Conservation (phyloP, 225 moss, liverwort and hornwort species). For the Pseudoscleropodium purum region DNA sequence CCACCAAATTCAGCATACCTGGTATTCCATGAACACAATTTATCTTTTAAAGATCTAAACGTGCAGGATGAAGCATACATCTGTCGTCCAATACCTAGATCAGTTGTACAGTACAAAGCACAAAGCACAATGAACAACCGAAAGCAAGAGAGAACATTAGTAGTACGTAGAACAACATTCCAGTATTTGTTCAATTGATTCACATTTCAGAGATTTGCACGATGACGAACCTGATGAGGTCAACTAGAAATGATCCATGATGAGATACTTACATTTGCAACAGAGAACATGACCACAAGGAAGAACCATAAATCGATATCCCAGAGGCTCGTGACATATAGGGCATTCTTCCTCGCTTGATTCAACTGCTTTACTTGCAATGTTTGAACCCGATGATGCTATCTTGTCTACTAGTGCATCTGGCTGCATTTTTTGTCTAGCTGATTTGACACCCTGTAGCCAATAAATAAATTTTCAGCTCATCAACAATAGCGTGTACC, state of each 20-base stretch:
- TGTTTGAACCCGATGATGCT: conserved; percentile 2
- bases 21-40: conserved; percentile 10
- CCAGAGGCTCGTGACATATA: conserved; percentile 73
- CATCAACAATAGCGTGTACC: not conserved
- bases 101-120: not conserved
- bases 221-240: not conserved
- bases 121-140: not conserved
- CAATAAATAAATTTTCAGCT: not conserved
- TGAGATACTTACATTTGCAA: conserved; percentile 68
- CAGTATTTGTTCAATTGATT: not conserved
- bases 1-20: conserved; percentile 48
- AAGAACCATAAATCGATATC: conserved; percentile 85
- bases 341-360: conserved; percentile 65
- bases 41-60: not conserved
- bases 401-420: conserved; percentile 1
- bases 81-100: not conserved
- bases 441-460: conserved; percentile 66
- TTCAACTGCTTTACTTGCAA: conserved; percentile 17
- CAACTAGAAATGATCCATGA: not conserved
- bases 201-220: not conserved
- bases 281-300: conserved; percentile 95
- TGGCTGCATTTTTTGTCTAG: conserved; percentile 39
- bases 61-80: not conserved
- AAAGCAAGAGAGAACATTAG: not conserved
- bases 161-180: not conserved